Base-by-base conservation (phyloP, 768 basidiomycete genomes). In the Collybia sordida region DNA sequence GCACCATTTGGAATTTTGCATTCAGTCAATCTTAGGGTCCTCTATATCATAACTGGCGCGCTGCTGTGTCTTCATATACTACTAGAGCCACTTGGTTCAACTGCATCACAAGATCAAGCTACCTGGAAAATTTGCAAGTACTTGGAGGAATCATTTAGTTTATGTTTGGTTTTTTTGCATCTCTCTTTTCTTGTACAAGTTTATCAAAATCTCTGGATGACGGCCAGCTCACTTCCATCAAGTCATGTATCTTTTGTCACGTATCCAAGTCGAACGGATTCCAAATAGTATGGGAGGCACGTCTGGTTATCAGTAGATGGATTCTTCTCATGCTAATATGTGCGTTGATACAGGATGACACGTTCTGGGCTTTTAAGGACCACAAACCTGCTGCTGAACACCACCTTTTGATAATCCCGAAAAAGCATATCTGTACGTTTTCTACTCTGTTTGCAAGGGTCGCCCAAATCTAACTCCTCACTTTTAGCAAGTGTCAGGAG, bases 341-440 rank as follows among this genome's bases (percentile, higher is more conserved):
- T 21, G 28, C 39, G 34, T 23, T 15, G 9, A 28, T 39, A 36
- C 45, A 83, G 81, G 76, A 81, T 50, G 63, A 69, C 1, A 56
- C 58, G 3, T 81, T 81, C 50, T 49, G 83, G 9, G 81, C 79
- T 3, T 83, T 84, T 45, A 61, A 68, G 40, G 82, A 84, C 54
- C 64, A 64, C 40, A 69, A 58, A n/a, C 81, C 83, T 4, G 75
- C 79, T 1, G 68, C 75, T 40, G 53, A 60, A 47, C 67, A 79
- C 35, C 83, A 84, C 55, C 66, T 80, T 31, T 75, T 74, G 47
- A 52, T 85, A 36, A 71, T 81, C 22, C 79, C 82, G 3, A 82
- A 73, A 55, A 52, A 27, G 4, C 83, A 85, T 52, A 77, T 82
- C 6, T 60, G 83, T 80, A 50, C 21, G 72, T 62, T 21, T 21